These are phyloP conservation scores for Fusarium oxysporum DNA, from an alignment of 2,329 filamentous ascomycete genomes.

Conservation along the genomic window DNA sequence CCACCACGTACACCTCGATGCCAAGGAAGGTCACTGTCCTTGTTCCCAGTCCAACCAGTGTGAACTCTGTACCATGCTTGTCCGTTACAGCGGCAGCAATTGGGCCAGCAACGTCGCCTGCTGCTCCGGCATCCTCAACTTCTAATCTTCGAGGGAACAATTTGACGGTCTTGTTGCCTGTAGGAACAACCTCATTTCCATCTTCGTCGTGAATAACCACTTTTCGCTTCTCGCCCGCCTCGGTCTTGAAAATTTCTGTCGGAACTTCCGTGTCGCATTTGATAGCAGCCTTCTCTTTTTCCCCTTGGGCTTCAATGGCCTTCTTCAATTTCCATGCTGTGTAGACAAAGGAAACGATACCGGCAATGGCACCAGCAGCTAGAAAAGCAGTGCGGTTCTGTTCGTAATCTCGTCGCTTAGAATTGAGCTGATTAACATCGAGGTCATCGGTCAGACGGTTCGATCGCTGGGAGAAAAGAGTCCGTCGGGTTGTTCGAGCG, in stretches of 20 bases:
- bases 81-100: conserved; percentile 53
- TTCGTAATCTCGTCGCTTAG: conserved; percentile 62
- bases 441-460: conserved; percentile 59
- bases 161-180: conserved; percentile 83
- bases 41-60: conserved; percentile 87
- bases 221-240: conserved; percentile 64
- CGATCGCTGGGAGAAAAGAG: conserved; percentile 46
- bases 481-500: conserved; percentile 41
- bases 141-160: conserved; percentile 80
- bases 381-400: conserved; percentile 64
- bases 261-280: conserved; percentile 55
- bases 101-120: conserved; percentile 47
- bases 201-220: conserved; percentile 74
- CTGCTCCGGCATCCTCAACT: conserved; percentile 60
- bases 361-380: conserved; percentile 61
- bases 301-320: conserved; percentile 49
- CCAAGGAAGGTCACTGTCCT: conserved; percentile 89
- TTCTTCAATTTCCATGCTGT: conserved; percentile 64
- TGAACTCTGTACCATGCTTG: conserved; percentile 75
- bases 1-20: conserved; percentile 95
- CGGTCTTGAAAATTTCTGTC: conserved; percentile 60
- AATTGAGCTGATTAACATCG: conserved; percentile 62
- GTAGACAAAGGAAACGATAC: conserved; percentile 63
- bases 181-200: conserved; percentile 80
- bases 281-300: conserved; percentile 56